Evolutionary conservation across 805 yeast species (phyloP).

Genomic region (Lipomyces kockii): DNA sequence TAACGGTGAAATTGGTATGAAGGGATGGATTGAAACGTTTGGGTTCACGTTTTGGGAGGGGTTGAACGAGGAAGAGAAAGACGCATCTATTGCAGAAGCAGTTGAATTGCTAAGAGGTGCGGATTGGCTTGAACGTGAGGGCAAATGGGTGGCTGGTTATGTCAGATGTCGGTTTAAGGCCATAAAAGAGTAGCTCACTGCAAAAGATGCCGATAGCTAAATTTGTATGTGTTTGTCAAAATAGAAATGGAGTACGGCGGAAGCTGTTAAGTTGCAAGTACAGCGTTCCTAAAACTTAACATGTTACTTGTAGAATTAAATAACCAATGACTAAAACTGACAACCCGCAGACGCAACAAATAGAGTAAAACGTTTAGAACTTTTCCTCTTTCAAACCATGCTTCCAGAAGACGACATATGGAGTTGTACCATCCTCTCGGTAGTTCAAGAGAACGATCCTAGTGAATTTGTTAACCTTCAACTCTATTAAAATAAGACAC

Average conservation of each 20-base stretch:
- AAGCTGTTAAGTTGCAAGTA: background rate
- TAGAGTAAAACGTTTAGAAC: slow-evolving; percentile 60
- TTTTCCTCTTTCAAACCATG: slow-evolving; percentile 92
- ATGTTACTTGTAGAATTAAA: background rate
- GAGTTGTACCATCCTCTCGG: slow-evolving; percentile 99
- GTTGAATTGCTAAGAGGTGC: slow-evolving; percentile 27
- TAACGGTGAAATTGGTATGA: slow-evolving; percentile 34
- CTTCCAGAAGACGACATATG: slow-evolving; percentile 98
- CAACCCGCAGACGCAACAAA: background rate
- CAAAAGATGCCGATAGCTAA: background rate
- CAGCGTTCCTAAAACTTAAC: background rate
- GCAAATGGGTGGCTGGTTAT: slow-evolving; percentile 37
- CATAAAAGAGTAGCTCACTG: slow-evolving; percentile 12
- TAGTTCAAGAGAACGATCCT: slow-evolving; percentile 89
- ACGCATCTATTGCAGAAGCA: slow-evolving; percentile 27
- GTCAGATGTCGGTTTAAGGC: slow-evolving; percentile 37
- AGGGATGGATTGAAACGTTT: slow-evolving; percentile 39
- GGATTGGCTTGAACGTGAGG: slow-evolving; percentile 25
- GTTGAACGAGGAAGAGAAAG: slow-evolving; percentile 23
- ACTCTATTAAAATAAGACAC: background rate
- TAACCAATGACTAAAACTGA: background rate
- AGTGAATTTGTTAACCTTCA: background rate
- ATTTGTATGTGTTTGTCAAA: background rate
- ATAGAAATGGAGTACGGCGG: background rate
- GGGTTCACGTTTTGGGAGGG: slow-evolving; percentile 39